Evolutionary conservation across 2,329 filamentous ascomycete species (phyloP), one percentile per base, ranked within the genome.

Genomic region (Ceratocystis colombiana): DNA sequence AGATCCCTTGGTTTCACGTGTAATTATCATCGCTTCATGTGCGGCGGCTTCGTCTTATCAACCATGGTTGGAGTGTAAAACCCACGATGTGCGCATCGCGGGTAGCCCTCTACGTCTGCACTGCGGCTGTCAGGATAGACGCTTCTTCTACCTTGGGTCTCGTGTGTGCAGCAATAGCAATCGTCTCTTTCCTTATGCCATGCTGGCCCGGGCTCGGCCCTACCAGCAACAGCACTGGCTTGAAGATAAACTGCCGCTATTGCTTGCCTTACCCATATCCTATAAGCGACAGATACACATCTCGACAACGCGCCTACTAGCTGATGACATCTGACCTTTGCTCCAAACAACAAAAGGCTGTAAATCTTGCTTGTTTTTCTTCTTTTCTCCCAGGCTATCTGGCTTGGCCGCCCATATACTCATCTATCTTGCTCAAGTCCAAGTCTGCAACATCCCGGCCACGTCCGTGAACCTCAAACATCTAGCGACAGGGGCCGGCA

Each of bases 381-480:
- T 20, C 17, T 17, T 20, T 20, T 41, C 37, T 12, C 37, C 3
- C 10, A 33, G 53, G 25, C 22, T 10, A 30, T 59, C n/a, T 2
- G 5, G 33, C 17, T 37, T 17, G 12, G 28, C 55, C 5, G 28
- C 55, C 5, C 30, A n/a, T 20, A 15, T 20, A 15, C 30, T 2
- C 48, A 4, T 15, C 20, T 25, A 55, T 12, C 25, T 22, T 55
- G 8, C 50, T 55, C 25, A 25, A 25, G 20, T 28, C 50, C 20
- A 25, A 20, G n/a, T 59, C 55, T 59, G 55, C 28, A 33, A 37
- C 15, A 59, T 59, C 55, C 55, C 28, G 17, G 55, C 17, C 5
- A 37, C 55, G 64, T 66, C 64, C 45, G 64, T 66, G 41, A 61
- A 66, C 64, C 64, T 66, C 64, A 66, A 66, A 66, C 64, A 66